These are phyloP conservation scores for Torulaspora delbrueckii DNA, from an alignment of 805 yeast genomes.

Conservation along the genomic window DNA sequence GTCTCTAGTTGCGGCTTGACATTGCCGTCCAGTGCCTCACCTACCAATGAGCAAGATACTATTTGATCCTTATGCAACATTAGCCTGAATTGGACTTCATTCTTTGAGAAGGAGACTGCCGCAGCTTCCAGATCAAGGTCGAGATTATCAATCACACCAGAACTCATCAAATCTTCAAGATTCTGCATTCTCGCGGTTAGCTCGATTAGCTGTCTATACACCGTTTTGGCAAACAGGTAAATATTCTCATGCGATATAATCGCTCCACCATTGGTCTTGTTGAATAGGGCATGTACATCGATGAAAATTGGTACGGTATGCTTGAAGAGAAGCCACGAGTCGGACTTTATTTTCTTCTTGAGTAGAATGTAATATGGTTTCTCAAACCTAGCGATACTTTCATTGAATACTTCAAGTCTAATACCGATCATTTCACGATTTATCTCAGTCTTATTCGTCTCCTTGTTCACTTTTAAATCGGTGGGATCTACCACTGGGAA, in stretches of 20 bases:
- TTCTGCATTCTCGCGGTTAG: constrained; percentile 14
- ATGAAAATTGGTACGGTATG: constrained; percentile 37
- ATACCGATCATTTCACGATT: constrained; percentile 34
- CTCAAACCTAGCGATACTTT: constrained; percentile 27
- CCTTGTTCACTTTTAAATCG: constrained; percentile 18
- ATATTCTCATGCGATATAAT: constrained; percentile 17
- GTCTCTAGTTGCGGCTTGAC: constrained; percentile 13
- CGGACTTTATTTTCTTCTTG: constrained; percentile 27
- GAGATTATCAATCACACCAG: constrained; percentile 15
- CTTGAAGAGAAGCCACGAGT: constrained; percentile 35
- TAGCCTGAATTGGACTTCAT: constrained; percentile 14
- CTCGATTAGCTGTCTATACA: constrained; percentile 20
- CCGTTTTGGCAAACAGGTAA: constrained; percentile 28
- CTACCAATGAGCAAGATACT: constrained; percentile 17
- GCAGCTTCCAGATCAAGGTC: constrained; percentile 22
- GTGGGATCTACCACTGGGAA: constrained; percentile 39
- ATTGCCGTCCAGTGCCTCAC: constrained; percentile 7
- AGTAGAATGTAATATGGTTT: constrained; percentile 37
- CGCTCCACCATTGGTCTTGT: constrained; percentile 14
- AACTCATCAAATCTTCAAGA: constrained; percentile 15
- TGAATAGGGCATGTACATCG: constrained; percentile 18
- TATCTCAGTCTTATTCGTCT: constrained; percentile 12
- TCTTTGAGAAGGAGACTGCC: constrained; percentile 13
- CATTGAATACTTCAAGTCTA: constrained; percentile 39
- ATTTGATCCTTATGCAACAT: constrained; percentile 18